Evolutionary conservation across 2,329 filamentous ascomycete genomes (phyloP), one percentile per base, ranked within the genome.

Genomic region (Calonectria hongkongensis): DNA sequence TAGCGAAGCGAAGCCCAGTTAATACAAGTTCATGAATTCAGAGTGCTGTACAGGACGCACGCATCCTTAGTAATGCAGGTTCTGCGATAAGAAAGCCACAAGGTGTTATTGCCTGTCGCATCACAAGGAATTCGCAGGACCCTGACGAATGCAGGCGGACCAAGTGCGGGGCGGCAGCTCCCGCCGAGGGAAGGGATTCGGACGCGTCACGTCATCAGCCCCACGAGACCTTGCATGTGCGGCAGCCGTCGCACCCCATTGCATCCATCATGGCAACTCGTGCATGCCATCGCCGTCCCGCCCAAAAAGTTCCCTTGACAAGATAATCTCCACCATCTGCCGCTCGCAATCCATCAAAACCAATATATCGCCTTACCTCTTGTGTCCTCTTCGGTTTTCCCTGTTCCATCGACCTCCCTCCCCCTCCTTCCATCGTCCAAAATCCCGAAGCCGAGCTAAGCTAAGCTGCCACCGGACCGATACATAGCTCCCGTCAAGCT

Each of bases 181-280:
- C 43, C 45, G n/a, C n/a, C 43, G 43, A 41, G 54, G 43, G 54
- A 45, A 41, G 21, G 33, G 8, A 58, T 27, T 21, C 45, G 54
- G 62, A 70, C 68, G 68, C 62, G 68, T 70, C 68, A 70, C 68
- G 68, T 70, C 68, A 70, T 66, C 51, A 66, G 47, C 68, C 66
- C 60, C 68, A 58, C 68, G 60, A 41, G 30, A 39, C 62, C 45
- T 68, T 60, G 56, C 66, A 30, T 68, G 39, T 68, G 30, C 66
- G 48, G 47, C 48, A 56, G 33, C 39, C 25, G 39, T 21, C 25
- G 39, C 58, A 7, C 25, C 39, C 64, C 21, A 21, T 21, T 27
- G 39, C 58, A 7, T 16, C 39, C 64, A 56, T 56, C 48, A 66
- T 56, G 48, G 36, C 50, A 36, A 18, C 43, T 51, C 51, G 28